Base-by-base conservation (phyloP, 805 yeast species). In the Lipomyces chichibuensis region DNA sequence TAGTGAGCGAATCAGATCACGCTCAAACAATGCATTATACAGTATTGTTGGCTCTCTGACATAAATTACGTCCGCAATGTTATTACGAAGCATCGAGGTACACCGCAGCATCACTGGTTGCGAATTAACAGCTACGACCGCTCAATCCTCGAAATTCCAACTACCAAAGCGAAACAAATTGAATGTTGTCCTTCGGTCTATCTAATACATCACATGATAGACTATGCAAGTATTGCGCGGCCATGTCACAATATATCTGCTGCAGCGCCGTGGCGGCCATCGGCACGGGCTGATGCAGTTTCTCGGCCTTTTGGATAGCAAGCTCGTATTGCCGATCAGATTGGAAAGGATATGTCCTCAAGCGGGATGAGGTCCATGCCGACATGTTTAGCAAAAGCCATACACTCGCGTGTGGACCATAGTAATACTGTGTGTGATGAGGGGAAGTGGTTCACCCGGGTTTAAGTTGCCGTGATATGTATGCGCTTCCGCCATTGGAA, bases 341-440 rank as follows among this genome's bases (percentile, higher is more conserved):
- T 9, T 11, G 23, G 14, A n/a, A n/a, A n/a, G n/a, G n/a, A n/a
- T n/a, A 66, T 66, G 43, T 66, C 69, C 14, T 32, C 29, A 29
- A 66, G 64, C 11, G 63, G 57, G 35, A 46, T 60, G 37, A 66
- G 49, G 33, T 66, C 69, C 35, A 66, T 57, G 39, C 69, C 69
- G 51, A 62, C 69, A 35, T 51, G 67, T 54, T 57, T 46, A n/a
- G 69, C 67, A 29, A 66, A 66, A 6, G 66, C 66, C 64, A 65
- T 65, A 56, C 69, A 65, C 37, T 65, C 69, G 9, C 63, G 60
- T 17, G n/a, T n/a, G n/a, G 5, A 66, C 69, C 69, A 66, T 65
- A 23, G 43, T 14, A 61, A 52, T 25, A 52, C 6, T 25, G 14
- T 13, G n/a, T 37, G 14, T 14, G 13, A 37, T 13, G 43, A 37